phyloP scores from a whole-genome alignment of 768 basidiomycete genomes.

The Russula sp. region DNA sequence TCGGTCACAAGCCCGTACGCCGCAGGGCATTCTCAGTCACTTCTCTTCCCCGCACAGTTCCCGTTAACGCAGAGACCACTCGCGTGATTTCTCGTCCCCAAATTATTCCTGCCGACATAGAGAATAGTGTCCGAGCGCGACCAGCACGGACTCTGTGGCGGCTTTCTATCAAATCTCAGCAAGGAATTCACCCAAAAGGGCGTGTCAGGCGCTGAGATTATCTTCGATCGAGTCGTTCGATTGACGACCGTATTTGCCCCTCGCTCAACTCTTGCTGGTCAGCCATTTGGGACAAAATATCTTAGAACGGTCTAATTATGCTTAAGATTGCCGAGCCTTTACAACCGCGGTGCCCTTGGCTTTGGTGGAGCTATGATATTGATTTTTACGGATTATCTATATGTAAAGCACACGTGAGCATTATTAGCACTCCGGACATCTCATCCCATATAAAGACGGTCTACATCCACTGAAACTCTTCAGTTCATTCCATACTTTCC shows the following conservation, averaged over 20 bases:
- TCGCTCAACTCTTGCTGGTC: background rate
- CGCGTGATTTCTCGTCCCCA: background rate
- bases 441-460: background rate
- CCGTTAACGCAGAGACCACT: background rate
- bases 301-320: too few species aligned
- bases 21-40: background rate
- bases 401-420: too few species aligned
- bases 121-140: background rate
- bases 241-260: background rate
- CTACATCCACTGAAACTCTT: background rate
- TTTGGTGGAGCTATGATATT: too few species aligned
- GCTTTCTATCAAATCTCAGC: background rate
- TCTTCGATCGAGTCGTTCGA: background rate
- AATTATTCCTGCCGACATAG: background rate
- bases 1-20: background rate
- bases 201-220: background rate
- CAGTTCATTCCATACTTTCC: background rate
- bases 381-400: too few species aligned
- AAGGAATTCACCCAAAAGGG: background rate
- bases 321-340: too few species aligned
- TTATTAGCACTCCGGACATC: too few species aligned
- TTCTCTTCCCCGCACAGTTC: background rate
- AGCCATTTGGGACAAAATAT: background rate
- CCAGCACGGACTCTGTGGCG: background rate
- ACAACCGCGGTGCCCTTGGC: too few species aligned